These are phyloP conservation scores for Zostera marina DNA, from an alignment of 116 monocot species.

Conservation along the genomic window DNA sequence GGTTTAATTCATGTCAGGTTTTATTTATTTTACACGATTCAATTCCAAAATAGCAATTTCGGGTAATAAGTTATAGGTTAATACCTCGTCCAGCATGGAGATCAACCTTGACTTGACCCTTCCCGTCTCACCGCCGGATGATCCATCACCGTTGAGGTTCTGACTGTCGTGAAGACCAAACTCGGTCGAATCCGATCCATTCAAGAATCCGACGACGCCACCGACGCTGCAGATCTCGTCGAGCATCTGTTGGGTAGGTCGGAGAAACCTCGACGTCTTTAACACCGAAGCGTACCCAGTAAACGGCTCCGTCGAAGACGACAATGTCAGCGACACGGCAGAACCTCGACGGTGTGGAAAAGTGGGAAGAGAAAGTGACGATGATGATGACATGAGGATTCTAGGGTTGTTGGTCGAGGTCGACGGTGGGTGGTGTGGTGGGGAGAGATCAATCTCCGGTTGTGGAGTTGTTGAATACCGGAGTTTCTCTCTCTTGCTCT, in stretches of 20 bases:
- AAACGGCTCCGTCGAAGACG: slow-evolving; percentile 41
- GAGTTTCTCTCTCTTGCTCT: slow-evolving; percentile 78
- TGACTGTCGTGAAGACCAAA: slow-evolving; percentile 2
- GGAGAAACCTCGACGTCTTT: slow-evolving; percentile 45
- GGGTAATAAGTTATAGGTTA: background rate
- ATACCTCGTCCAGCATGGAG: slow-evolving; percentile 80
- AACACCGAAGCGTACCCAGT: slow-evolving; percentile 69
- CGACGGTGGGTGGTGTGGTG: slow-evolving; percentile 4
- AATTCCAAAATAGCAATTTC: background rate
- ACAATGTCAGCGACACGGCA: slow-evolving; percentile 13
- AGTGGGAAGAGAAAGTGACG: background rate
- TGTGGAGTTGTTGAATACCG: slow-evolving; percentile 33
- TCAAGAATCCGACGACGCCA: slow-evolving; percentile 6
- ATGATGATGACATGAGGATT: slow-evolving; percentile 2
- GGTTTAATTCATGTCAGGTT: too few relatives aligned
- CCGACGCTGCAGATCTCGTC: slow-evolving; percentile 49
- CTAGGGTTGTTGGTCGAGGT: background rate
- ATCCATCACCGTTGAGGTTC: background rate
- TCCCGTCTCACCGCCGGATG: slow-evolving; percentile 15
- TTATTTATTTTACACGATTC: background rate
- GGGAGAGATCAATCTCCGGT: slow-evolving; percentile 1
- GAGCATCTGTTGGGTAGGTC: slow-evolving; percentile 48
- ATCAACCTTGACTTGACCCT: slow-evolving; percentile 59
- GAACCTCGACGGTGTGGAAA: background rate
- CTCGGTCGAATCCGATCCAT: too few relatives aligned